Base-by-base conservation (phyloP, 331 rosid species). In the Erythrophleum ivorense region DNA sequence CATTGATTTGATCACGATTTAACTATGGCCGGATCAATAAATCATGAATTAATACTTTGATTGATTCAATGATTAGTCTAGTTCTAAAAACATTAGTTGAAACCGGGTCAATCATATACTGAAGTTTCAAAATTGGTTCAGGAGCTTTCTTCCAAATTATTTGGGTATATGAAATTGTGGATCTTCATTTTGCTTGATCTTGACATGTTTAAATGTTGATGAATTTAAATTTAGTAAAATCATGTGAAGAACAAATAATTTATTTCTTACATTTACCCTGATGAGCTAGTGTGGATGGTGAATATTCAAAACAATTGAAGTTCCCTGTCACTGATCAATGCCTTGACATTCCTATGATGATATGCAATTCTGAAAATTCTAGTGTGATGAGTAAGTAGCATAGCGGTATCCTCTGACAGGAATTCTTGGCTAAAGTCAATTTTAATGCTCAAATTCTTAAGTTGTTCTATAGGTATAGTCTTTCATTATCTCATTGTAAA, bases 171-270 rank as follows among this genome's bases (percentile, higher is more conserved):
- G 72, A 13, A 5, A 34, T 49, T 16, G 69, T 73, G 53, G 78
- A 65, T 45, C 31, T 12, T 71, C 58, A 48, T 49, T 71, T 24
- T 21, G 9, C 58, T 41, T 38, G 58, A 41, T 75, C 75, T 80
- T 21, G 69, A 65, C 59, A 55, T 65, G 48, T 64, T 36, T 14
- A 38, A 46, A 53, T 7, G 16, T 54, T 31, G 31, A 46, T 45
- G 75, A 78, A 19, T 71, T 14, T 55, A 55, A 53, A 64, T 73
- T 55, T 83, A 57, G 64, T 9, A 5, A 41, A 78, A 78, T 18
- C 29, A 33, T 49, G 49, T 15, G 14, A 64, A 64, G 57, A 83
- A 78, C 55, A 78, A 77, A 41, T 43, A 24, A 14, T 36, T 75
- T 41, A 18, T 70, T 62, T 45, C 63, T 68, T 84, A 50, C 7